These are phyloP conservation scores for Brassica juncea DNA, from an alignment of 345 rosid species.

Conservation along the genomic window DNA sequence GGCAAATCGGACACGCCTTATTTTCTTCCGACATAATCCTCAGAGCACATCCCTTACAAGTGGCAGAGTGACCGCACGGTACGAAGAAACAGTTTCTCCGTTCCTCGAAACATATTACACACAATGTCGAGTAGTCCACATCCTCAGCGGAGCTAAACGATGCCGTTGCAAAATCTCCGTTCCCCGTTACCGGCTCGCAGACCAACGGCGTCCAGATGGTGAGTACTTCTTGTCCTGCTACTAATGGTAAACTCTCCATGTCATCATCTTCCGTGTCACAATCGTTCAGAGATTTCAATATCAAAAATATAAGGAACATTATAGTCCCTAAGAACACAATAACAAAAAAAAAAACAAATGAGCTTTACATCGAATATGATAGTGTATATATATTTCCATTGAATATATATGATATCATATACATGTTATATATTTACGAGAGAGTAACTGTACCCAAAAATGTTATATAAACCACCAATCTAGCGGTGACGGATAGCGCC, in stretches of 20 bases:
- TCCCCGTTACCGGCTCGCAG: neutral
- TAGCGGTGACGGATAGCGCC: neutral
- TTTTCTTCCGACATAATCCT: slow-evolving; percentile 70
- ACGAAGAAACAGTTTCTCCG: slow-evolving; percentile 83
- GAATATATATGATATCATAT: too few species aligned
- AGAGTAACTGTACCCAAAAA: neutral
- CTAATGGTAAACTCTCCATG: neutral
- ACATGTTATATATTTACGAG: neutral
- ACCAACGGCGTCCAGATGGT: neutral
- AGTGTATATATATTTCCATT: too few species aligned
- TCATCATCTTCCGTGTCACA: neutral
- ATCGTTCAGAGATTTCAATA: neutral
- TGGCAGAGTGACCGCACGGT: slow-evolving; percentile 90
- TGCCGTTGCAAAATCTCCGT: slow-evolving; percentile 20
- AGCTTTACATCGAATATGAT: neutral
- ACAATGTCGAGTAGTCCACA: slow-evolving; percentile 72
- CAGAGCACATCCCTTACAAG: slow-evolving; percentile 84
- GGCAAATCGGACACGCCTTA: slow-evolving; percentile 82
- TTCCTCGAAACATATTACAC: slow-evolving; percentile 81
- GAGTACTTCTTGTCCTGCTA: neutral
- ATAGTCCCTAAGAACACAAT: neutral
- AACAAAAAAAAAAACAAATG: neutral
- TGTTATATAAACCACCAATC: neutral
- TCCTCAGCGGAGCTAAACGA: slow-evolving; percentile 41
- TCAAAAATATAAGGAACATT: neutral